Percentiles rank a stretch among this genome's conserved stretches.
Evolutionary conservation across 352 stramenopile genomes (phyloP).

Genomic region (Thalassiosira mediterranea): DNA sequence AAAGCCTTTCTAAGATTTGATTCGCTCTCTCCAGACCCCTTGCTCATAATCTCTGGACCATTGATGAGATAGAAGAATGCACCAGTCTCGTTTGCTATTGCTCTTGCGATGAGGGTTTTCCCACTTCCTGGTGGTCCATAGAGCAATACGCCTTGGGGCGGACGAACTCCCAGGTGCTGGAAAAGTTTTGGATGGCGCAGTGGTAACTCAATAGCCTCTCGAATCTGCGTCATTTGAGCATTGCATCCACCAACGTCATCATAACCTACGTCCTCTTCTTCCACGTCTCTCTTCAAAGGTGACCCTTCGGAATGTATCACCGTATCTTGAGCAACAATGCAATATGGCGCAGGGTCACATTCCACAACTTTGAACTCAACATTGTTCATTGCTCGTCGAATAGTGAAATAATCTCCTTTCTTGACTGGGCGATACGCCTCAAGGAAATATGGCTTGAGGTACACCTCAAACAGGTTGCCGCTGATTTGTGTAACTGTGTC

Average conservation of each 20-base stretch:
- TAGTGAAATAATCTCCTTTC: slow-evolving; percentile 96
- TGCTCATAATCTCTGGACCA: slow-evolving; percentile 98
- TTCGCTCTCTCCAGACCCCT: slow-evolving; percentile 86
- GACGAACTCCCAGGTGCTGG: slow-evolving; percentile 87
- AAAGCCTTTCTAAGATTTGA: slow-evolving; percentile 93
- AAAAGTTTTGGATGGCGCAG: slow-evolving; percentile 88
- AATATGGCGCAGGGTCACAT: slow-evolving; percentile 93
- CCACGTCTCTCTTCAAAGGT: slow-evolving; percentile 93
- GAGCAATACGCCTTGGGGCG: slow-evolving; percentile 91
- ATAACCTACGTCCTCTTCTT: slow-evolving; percentile 94
- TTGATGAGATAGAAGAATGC: slow-evolving; percentile 99
- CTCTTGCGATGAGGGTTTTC: slow-evolving; percentile 98
- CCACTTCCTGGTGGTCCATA: slow-evolving; percentile 90
- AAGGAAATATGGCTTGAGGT: slow-evolving; percentile 98
- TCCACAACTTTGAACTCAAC: slow-evolving; percentile 97
- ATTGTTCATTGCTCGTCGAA: slow-evolving; percentile 95
- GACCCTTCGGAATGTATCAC: slow-evolving; percentile 98
- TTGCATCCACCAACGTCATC: slow-evolving; percentile 86
- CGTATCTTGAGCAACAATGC: slow-evolving; percentile 97
- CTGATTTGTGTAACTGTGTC: slow-evolving; percentile 97
- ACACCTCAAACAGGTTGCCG: slow-evolving; percentile 99
- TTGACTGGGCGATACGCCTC: slow-evolving; percentile 96
- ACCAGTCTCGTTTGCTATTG: slow-evolving; percentile 98
- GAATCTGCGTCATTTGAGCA: slow-evolving; percentile 89
- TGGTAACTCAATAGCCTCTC: slow-evolving; percentile 93